Percentiles rank a stretch among this genome's conserved stretches.
These are phyloP conservation scores for Claviceps pazoutovae DNA, from an alignment of 2,329 filamentous ascomycete genomes.

Conservation along the genomic window DNA sequence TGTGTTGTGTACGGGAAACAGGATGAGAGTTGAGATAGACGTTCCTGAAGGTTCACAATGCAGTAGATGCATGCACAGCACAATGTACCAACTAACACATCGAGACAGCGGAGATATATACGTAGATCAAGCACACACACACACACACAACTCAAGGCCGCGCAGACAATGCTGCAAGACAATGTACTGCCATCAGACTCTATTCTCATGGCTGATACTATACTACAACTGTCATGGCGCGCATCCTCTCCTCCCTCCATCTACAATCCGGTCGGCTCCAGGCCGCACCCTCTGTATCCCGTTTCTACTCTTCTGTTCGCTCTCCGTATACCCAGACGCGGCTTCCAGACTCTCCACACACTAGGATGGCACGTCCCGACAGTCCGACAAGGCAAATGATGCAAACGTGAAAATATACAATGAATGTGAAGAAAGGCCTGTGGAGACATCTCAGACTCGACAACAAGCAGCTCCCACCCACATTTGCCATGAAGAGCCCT, in stretches of 20 bases:
- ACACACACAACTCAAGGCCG: too few species aligned
- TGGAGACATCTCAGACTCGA: not conserved
- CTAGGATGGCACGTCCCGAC: not conserved
- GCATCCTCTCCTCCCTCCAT: slow-evolving; percentile 4
- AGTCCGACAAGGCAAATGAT: not conserved
- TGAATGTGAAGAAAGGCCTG: slow-evolving; percentile 1
- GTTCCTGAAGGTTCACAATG: too few species aligned
- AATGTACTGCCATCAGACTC: slow-evolving; percentile 8
- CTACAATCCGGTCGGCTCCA: slow-evolving; percentile 3
- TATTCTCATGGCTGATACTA: slow-evolving; percentile 14
- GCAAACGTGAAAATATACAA: slow-evolving; percentile 1
- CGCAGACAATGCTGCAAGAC: too few species aligned
- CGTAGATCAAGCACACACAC: too few species aligned
- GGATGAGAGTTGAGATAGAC: too few species aligned
- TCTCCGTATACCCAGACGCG: not conserved
- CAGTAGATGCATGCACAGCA: too few species aligned
- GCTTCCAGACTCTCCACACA: not conserved
- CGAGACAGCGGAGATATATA: too few species aligned
- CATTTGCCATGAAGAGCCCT: too few species aligned
- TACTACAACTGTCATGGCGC: slow-evolving; percentile 16
- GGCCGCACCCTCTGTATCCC: slow-evolving; percentile 6
- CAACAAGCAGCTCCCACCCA: not conserved
- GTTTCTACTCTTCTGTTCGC: not conserved
- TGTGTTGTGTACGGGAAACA: too few species aligned
- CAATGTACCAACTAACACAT: too few species aligned